Conservation (phyloP, 2,329 filamentous ascomycete genomes). For the Paecilomyces variotii region DNA sequence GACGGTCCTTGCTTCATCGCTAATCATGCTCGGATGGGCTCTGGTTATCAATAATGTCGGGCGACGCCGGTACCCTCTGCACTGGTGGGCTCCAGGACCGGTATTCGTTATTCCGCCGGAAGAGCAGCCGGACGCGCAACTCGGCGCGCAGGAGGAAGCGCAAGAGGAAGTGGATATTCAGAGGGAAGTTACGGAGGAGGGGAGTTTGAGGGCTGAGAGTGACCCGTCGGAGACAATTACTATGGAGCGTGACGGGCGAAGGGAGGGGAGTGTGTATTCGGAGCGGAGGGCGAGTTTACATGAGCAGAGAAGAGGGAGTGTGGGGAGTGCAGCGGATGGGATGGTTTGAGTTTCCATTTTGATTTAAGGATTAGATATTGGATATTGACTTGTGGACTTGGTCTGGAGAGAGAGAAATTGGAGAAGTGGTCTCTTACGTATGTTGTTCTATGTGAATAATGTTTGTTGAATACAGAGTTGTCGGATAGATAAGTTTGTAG, state of each 20-base stretch:
- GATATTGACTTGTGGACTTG: too few relatives aligned
- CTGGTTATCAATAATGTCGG: constrained; percentile 25
- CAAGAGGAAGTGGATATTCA: not conserved
- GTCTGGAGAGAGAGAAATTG: too few relatives aligned
- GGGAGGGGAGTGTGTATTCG: not conserved
- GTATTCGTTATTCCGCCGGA: constrained; percentile 5
- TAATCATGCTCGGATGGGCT: constrained; percentile 19
- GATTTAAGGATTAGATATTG: too few relatives aligned
- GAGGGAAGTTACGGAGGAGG: not conserved
- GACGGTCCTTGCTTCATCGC: constrained; percentile 21
- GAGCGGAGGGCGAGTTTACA: not conserved
- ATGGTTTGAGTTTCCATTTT: not conserved
- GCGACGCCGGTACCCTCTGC: constrained; percentile 21
- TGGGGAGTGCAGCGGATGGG: not conserved
- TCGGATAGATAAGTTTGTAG: too few relatives aligned
- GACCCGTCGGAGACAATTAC: not conserved
- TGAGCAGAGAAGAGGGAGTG: not conserved
- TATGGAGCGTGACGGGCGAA: not conserved
- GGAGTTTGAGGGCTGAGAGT: not conserved
- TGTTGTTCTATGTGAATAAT: too few relatives aligned
- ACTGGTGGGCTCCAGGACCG: constrained; percentile 20
- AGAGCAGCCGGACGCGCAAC: not conserved
- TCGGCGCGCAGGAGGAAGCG: not conserved
- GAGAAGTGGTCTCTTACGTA: too few relatives aligned
- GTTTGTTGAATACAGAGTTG: too few relatives aligned